A percentile compares a stretch with the other conserved stretches of the same genome.
Evolutionary conservation across 139 green algal genomes (phyloP).

Genomic region (Bryopsis sp.): DNA sequence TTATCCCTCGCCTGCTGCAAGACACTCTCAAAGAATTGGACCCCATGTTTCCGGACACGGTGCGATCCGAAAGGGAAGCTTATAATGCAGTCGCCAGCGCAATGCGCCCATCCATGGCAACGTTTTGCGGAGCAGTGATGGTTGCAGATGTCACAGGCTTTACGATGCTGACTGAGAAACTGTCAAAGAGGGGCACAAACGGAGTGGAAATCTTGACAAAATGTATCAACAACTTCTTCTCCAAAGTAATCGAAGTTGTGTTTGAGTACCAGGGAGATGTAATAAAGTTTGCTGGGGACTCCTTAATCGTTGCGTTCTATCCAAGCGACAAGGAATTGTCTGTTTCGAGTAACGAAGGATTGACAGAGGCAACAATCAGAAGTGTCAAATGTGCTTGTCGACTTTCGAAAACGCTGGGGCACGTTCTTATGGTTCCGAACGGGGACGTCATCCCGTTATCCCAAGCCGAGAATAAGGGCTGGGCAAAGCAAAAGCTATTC

Average conservation of each 20-base stretch:
- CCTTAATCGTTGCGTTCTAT: conserved; percentile 69
- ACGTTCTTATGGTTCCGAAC: conserved; percentile 60
- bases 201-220: conserved; percentile 70
- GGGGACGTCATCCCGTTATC: conserved; percentile 38
- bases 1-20: too few relatives aligned
- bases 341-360: conserved; percentile 18
- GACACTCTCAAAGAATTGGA: too few relatives aligned
- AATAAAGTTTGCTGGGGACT: conserved; percentile 77
- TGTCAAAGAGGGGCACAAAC: conserved; percentile 40
- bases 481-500: background rate
- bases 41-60: too few relatives aligned
- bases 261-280: conserved; percentile 60
- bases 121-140: conserved; percentile 57
- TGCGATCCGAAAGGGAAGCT: too few relatives aligned
- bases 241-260: conserved; percentile 26
- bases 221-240: conserved; percentile 84
- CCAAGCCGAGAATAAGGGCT: background rate
- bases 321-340: conserved; percentile 25
- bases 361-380: conserved; percentile 37
- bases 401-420: conserved; percentile 39
- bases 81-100: too few relatives aligned
- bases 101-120: too few relatives aligned
- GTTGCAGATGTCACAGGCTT: conserved; percentile 77
- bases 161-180: conserved; percentile 64
- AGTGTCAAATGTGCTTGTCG: conserved; percentile 39